Conservation (phyloP, 2,329 filamentous ascomycete species). For the Lecanicillium sp. region DNA sequence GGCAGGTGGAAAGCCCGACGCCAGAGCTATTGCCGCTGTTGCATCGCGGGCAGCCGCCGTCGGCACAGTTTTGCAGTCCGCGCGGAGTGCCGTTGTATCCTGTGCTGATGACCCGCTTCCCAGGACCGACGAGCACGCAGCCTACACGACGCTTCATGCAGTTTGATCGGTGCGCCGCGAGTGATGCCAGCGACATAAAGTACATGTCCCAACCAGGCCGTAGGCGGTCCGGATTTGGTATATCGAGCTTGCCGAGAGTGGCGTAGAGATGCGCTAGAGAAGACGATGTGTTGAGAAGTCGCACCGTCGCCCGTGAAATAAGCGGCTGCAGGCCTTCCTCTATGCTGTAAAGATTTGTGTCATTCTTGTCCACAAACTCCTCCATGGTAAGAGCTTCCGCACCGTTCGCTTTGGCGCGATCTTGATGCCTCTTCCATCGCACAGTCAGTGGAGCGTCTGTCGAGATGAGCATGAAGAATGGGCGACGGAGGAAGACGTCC, state of each 20-base stretch:
- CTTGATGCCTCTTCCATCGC: constrained; percentile 71
- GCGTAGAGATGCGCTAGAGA: constrained; percentile 64
- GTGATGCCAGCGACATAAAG: constrained; percentile 93
- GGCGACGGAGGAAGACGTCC: constrained; percentile 68
- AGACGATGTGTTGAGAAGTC: constrained; percentile 76
- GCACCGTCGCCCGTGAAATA: constrained; percentile 73
- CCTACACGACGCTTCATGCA: constrained; percentile 98
- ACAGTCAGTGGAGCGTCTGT: constrained; percentile 83
- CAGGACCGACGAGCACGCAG: constrained; percentile 76
- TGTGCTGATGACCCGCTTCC: constrained; percentile 82
- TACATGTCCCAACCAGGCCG: constrained; percentile 94
- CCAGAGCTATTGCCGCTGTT: constrained; percentile 68
- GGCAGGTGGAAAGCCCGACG: constrained; percentile 71
- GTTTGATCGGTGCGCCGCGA: constrained; percentile 85
- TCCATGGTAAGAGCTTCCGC: constrained; percentile 36
- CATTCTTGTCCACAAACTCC: constrained; percentile 51
- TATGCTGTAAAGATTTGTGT: constrained; percentile 68
- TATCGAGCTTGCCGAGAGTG: constrained; percentile 65
- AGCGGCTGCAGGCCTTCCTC: constrained; percentile 62
- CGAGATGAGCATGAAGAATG: constrained; percentile 89
- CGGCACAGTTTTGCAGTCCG: constrained; percentile 80
- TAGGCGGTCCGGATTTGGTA: constrained; percentile 70
- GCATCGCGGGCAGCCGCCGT: constrained; percentile 84
- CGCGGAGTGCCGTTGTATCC: constrained; percentile 98
- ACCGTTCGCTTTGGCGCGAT: constrained; percentile 16